These are phyloP conservation scores for Cyclostephanos invisitatus DNA, from an alignment of 108 stramenopile genomes.

Conservation along the genomic window DNA sequence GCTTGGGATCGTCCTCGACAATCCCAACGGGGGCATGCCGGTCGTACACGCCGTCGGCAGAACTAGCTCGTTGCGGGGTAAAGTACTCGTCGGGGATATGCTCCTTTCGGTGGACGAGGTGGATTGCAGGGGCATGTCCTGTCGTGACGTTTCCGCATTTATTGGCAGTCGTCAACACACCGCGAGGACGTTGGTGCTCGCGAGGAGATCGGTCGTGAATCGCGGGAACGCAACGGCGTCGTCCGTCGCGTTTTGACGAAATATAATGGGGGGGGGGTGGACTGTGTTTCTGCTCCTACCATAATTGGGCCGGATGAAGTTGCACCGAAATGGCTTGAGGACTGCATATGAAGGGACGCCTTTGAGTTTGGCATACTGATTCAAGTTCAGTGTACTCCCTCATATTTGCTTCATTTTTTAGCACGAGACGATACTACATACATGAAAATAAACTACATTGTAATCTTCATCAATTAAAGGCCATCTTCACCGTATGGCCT, in stretches of 20 bases:
- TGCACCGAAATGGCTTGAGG: too few species aligned
- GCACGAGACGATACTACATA: too few species aligned
- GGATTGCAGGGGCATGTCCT: conserved; percentile 78
- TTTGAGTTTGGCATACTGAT: too few species aligned
- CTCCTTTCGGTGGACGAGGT: conserved; percentile 80
- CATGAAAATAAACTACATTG: too few species aligned
- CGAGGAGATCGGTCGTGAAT: conserved; percentile 10
- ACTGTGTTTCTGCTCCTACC: too few species aligned
- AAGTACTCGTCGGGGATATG: conserved; percentile 74
- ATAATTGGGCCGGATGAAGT: too few species aligned
- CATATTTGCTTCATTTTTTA: too few species aligned
- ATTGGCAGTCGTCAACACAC: conserved; percentile 51
- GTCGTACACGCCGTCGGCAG: conserved; percentile 85
- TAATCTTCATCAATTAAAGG: too few species aligned
- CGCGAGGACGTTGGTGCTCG: conserved; percentile 41
- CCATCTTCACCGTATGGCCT: too few species aligned
- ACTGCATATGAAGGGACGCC: too few species aligned
- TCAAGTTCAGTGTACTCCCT: too few species aligned
- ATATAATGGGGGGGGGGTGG: too few species aligned
- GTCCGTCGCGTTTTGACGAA: neutral
- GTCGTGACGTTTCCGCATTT: conserved; percentile 74
- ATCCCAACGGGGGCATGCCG: conserved; percentile 71
- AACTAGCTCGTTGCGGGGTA: conserved; percentile 66
- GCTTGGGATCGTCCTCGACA: conserved; percentile 88
- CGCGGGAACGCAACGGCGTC: neutral